These are phyloP conservation scores for Brasenia schreberi DNA, from an alignment of 164 flowering plant genomes.

Conservation along the genomic window DNA sequence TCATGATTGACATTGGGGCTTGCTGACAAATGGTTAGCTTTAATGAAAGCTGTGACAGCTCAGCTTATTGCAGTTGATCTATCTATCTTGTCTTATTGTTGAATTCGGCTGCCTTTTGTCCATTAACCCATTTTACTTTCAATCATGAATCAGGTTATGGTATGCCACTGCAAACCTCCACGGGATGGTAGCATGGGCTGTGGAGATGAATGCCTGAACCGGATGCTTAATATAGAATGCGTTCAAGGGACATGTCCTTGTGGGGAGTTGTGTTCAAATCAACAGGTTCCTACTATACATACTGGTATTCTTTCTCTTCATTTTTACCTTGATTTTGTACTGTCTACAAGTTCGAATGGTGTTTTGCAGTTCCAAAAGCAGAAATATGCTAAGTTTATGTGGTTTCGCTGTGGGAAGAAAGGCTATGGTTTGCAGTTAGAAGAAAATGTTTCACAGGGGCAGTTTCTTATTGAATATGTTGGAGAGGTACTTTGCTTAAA, in stretches of 20 bases:
- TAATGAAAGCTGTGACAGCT: too few relatives aligned
- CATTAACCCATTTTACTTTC: too few relatives aligned
- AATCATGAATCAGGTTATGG: slow-evolving; percentile 59
- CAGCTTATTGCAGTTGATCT: too few relatives aligned
- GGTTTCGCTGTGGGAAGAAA: too few relatives aligned
- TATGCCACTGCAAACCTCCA: slow-evolving; percentile 82
- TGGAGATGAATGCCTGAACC: slow-evolving; percentile 79
- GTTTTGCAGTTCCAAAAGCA: slow-evolving; percentile 74
- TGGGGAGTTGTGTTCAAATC: slow-evolving; percentile 88
- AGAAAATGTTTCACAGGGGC: too few relatives aligned
- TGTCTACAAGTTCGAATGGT: neutral
- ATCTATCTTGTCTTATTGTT: neutral
- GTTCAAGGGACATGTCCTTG: slow-evolving; percentile 89
- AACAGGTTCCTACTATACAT: slow-evolving; percentile 39
- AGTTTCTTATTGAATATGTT: too few relatives aligned
- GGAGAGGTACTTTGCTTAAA: neutral
- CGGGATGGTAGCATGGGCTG: slow-evolving; percentile 61
- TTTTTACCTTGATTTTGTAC: neutral
- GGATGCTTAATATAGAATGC: slow-evolving; percentile 97
- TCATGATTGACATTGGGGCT: too few relatives aligned
- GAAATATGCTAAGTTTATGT: too few relatives aligned
- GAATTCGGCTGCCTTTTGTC: too few relatives aligned
- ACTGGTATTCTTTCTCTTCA: neutral
- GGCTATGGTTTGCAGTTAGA: too few relatives aligned
- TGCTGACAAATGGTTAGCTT: too few relatives aligned